Base-by-base conservation (phyloP, 2,329 filamentous ascomycete species). In the Claviceps lovelessii region DNA sequence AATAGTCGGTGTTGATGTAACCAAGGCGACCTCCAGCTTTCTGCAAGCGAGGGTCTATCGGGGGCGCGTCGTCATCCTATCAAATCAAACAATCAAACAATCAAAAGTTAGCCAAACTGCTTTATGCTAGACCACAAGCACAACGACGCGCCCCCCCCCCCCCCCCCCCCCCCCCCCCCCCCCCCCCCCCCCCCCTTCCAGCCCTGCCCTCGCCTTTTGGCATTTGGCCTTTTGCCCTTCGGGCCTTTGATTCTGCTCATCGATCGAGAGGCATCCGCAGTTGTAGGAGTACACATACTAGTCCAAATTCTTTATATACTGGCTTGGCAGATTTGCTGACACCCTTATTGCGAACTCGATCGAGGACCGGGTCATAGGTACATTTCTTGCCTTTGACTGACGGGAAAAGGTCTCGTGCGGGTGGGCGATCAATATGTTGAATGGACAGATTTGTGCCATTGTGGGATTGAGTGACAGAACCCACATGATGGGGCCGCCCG, bases 11-110 rank as follows among this genome's bases (percentile, higher is more conserved):
- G 60, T 84, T 84, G 70, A 85, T 84, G 63, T 85, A 85, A 61
- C 78, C 78, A 57, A 84, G 66, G 61, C 76, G 75, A 60, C 84
- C 86, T 63, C 85, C 71, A 35, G 65, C 61, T 72, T 84, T 74
- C 63, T 80, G 81, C 57, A 95, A 76, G 64, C 93, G 87, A 60
- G 93, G 93, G 70, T 98, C 93, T 61, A 81, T 74, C 66, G 86
- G 81, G 70, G 82, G 81, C 74, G 80, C 79, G 73, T 89, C 84
- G 82, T 90, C 85, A 79, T 86, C 81, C 82, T 86, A 78, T 73
- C 76, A 74, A 9, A 73, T 23, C 23, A 3, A 23, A 23, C 23
- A 53, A 68, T 46, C 13, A 46, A 46, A 29, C 23, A 46, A 29
- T 46, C 45, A 46, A 46, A 67, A 66, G 78, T 83, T 84, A 83